Evolutionary conservation across 768 basidiomycete genomes (phyloP).

Genomic region (Termitomyces titanicus): DNA sequence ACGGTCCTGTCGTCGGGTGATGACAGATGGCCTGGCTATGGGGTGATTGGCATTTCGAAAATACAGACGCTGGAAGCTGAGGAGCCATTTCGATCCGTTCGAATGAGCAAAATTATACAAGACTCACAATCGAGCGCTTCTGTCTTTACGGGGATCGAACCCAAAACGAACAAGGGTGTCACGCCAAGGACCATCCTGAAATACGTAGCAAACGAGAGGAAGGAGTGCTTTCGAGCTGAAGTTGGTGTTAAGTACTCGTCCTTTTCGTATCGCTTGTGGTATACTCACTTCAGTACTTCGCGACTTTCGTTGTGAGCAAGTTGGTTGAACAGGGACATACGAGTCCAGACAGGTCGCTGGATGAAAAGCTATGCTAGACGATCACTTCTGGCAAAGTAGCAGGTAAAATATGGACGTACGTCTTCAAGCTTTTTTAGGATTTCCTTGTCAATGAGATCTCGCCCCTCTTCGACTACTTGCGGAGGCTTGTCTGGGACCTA

Average conservation of each 20-base stretch:
- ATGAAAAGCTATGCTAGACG: constrained; percentile 52
- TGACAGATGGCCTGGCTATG: constrained; percentile 73
- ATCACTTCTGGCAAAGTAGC: not conserved
- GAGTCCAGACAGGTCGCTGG: constrained; percentile 84
- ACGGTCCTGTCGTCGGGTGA: constrained; percentile 60
- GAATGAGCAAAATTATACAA: not conserved
- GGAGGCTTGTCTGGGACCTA: constrained; percentile 70
- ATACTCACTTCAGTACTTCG: constrained; percentile 71
- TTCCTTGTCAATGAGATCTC: constrained; percentile 47
- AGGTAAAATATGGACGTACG: constrained; percentile 30
- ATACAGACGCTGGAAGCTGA: constrained; percentile 87
- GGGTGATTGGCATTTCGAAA: constrained; percentile 87
- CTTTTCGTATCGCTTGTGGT: not conserved
- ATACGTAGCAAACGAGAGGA: constrained; percentile 81
- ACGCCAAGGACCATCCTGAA: constrained; percentile 92
- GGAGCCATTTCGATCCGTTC: constrained; percentile 3
- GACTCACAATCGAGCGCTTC: constrained; percentile 71
- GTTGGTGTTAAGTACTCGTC: not conserved
- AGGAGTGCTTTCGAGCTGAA: constrained; percentile 77
- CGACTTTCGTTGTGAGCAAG: constrained; percentile 64
- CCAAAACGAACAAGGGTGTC: constrained; percentile 84
- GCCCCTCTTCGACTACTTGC: constrained; percentile 55
- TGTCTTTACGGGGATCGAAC: constrained; percentile 84
- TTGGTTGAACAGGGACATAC: constrained; percentile 82
- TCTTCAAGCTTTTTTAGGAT: constrained; percentile 53